phyloP scores from a whole-genome alignment of 2,329 filamentous ascomycete species.

The Aspergillus ustus region DNA sequence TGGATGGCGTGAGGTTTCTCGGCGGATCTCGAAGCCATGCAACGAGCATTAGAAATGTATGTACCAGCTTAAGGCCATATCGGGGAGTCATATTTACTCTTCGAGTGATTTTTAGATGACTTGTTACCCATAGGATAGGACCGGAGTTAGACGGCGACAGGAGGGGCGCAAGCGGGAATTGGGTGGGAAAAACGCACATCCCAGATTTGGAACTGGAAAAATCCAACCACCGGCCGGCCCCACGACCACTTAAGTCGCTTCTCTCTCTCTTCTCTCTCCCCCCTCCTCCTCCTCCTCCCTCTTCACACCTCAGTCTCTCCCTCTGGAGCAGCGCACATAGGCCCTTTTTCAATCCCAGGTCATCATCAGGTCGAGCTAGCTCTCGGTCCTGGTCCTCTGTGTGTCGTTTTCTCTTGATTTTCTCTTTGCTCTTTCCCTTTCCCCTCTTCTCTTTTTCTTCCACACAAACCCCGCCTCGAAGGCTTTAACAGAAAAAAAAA shows the following conservation, averaged over 20 bases:
- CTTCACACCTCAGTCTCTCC: conserved; percentile 33
- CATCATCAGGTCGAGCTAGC: conserved; percentile 47
- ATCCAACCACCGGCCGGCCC: conserved; percentile 30
- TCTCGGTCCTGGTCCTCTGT: conserved; percentile 49
- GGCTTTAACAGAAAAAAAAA: conserved; percentile 44
- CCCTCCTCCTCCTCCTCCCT: conserved; percentile 36
- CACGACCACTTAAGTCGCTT: conserved; percentile 31
- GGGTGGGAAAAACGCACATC: conserved; percentile 29
- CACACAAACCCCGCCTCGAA: conserved; percentile 46
- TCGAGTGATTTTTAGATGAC: not conserved
- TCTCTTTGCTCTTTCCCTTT: conserved; percentile 27
- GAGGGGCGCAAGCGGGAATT: conserved; percentile 25
- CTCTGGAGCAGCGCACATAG: conserved; percentile 46
- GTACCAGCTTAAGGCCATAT: not conserved
- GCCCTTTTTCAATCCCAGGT: conserved; percentile 36
- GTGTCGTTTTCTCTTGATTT: conserved; percentile 35
- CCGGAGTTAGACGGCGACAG: conserved; percentile 20
- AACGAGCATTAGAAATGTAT: not conserved
- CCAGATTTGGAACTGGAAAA: conserved; percentile 37
- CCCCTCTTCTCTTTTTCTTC: conserved; percentile 31
- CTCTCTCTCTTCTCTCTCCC: conserved; percentile 30
- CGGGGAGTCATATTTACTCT: not conserved
- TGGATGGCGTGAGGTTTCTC: not conserved
- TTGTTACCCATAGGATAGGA: not conserved
- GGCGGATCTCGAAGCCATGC: not conserved